A percentile compares a stretch with the other conserved stretches of the same genome.
Evolutionary conservation across 148 eudicot genomes (phyloP).

Genomic region (Persicaria maculosa): DNA sequence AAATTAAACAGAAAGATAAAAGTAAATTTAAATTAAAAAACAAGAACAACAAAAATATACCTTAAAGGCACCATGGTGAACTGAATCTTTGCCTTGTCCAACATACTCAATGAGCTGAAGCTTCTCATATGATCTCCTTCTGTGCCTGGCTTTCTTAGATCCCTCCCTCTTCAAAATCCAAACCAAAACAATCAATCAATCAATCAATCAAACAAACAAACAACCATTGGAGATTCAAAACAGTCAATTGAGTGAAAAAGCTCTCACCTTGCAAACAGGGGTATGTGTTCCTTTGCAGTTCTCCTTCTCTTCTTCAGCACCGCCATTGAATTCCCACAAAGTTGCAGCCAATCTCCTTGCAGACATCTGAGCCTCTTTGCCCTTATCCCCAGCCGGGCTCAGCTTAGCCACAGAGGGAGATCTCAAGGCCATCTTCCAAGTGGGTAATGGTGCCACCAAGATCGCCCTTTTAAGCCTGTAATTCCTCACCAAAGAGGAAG

Average conservation of each 20-base stretch:
- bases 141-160: slow-evolving; percentile 2
- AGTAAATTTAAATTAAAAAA: neutral
- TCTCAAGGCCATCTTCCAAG: slow-evolving; percentile 54
- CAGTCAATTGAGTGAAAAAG: neutral
- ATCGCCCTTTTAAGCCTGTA: slow-evolving; percentile 54
- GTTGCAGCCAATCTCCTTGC: slow-evolving; percentile 73
- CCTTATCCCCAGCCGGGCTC: slow-evolving; percentile 19
- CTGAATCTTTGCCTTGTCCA: slow-evolving; percentile 1
- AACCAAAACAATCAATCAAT: neutral
- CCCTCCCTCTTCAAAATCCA: slow-evolving; percentile 9
- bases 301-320: slow-evolving; percentile 17
- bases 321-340: slow-evolving; percentile 69
- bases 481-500: slow-evolving; percentile 25
- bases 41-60: neutral
- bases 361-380: slow-evolving; percentile 45
- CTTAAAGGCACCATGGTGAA: neutral
- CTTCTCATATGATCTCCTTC: slow-evolving; percentile 10
- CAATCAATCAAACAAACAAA: neutral
- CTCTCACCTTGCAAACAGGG: slow-evolving; percentile 40
- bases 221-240: neutral
- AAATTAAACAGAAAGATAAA: slow-evolving; percentile 6
- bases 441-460: slow-evolving; percentile 52
- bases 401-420: slow-evolving; percentile 29
- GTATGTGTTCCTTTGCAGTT: slow-evolving; percentile 13
- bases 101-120: slow-evolving; percentile 6